phyloP scores from a whole-genome alignment of 2,329 filamentous ascomycete genomes.

The Microdochium nivale region DNA sequence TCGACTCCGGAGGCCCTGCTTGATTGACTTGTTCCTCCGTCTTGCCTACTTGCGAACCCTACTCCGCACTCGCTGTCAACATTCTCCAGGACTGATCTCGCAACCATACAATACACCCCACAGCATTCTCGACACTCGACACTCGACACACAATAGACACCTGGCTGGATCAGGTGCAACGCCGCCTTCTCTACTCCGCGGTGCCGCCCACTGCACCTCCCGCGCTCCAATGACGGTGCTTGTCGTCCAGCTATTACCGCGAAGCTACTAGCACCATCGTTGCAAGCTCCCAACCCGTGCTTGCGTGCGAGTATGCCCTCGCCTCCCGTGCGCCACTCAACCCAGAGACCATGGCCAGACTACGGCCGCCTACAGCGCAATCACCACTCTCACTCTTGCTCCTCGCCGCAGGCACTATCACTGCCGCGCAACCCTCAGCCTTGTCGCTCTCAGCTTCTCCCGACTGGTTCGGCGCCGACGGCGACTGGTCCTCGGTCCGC shows the following conservation, averaged over 20 bases:
- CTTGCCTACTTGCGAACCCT: too few species aligned
- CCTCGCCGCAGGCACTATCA: not conserved
- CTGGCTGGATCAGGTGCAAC: too few species aligned
- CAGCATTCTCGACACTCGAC: too few species aligned
- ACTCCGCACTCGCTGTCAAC: too few species aligned
- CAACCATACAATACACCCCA: too few species aligned
- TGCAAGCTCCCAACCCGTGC: not conserved
- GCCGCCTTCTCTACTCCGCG: too few species aligned
- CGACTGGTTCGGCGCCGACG: slow-evolving; percentile 37
- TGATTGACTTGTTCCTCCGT: too few species aligned
- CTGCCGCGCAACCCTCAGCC: not conserved
- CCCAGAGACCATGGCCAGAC: not conserved
- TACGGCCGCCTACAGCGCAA: not conserved
- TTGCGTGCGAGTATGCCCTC: not conserved
- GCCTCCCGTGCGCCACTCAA: not conserved
- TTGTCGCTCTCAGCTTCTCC: not conserved
- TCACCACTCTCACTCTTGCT: not conserved
- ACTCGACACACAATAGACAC: too few species aligned
- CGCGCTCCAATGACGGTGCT: not conserved
- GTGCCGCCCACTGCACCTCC: too few species aligned
- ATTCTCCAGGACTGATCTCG: too few species aligned
- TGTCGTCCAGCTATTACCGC: not conserved
- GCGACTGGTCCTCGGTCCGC: slow-evolving; percentile 62
- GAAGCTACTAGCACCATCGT: too few species aligned
- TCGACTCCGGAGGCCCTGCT: too few species aligned